Evolutionary conservation across 768 basidiomycete genomes (phyloP).

Genomic region (Tephrocybe sp.): DNA sequence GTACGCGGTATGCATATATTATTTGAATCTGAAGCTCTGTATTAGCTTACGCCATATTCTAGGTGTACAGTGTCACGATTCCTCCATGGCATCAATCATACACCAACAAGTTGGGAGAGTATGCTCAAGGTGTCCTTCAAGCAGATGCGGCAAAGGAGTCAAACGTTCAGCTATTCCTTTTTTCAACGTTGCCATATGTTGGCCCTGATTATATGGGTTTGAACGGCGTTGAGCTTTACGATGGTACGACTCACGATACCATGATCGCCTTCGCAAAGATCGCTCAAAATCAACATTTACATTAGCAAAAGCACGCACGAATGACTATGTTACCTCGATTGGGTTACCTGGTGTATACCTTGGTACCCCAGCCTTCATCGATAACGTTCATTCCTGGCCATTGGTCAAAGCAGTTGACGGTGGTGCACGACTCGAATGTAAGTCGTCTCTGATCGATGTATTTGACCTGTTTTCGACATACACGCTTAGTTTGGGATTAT

Average conservation of each 20-base stretch:
- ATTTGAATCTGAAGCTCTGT: neutral
- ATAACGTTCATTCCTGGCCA: slow-evolving; percentile 16
- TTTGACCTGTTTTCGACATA: neutral
- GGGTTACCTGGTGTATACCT: slow-evolving; percentile 13
- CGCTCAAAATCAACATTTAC: too few species aligned
- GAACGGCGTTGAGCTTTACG: slow-evolving; percentile 16
- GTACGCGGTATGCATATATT: slow-evolving; percentile 2
- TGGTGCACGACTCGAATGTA: slow-evolving; percentile 11
- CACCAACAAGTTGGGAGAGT: slow-evolving; percentile 10
- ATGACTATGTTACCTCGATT: slow-evolving; percentile 15
- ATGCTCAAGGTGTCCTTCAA: slow-evolving; percentile 14
- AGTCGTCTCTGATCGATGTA: neutral
- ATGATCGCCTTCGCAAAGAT: neutral
- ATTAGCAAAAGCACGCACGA: slow-evolving; percentile 15
- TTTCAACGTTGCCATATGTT: slow-evolving; percentile 16
- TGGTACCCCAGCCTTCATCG: slow-evolving; percentile 13
- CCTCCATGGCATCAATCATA: slow-evolving; percentile 15
- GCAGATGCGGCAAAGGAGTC: slow-evolving; percentile 14
- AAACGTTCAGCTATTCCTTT: slow-evolving; percentile 13
- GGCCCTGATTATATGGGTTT: slow-evolving; percentile 16
- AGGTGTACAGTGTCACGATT: slow-evolving; percentile 17
- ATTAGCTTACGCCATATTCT: neutral
- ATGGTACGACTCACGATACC: slow-evolving; percentile 2
- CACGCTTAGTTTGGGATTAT: slow-evolving; percentile 10
- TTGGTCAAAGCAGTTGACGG: slow-evolving; percentile 8